Evolutionary conservation across 148 eudicot species (phyloP).

Genomic region (Persicaria tinctoria): DNA sequence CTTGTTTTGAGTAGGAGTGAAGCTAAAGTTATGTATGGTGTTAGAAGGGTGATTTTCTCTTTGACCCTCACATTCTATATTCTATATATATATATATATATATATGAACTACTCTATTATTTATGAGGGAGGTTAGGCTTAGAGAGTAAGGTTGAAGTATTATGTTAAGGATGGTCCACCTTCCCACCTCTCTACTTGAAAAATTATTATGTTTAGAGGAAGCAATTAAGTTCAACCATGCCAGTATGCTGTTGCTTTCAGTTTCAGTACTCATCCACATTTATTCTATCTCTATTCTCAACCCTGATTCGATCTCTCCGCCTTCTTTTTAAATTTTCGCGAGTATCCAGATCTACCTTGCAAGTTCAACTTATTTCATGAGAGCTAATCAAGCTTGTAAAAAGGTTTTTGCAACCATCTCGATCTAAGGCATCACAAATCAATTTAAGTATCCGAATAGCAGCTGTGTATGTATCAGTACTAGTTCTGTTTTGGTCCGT

Average conservation of each 20-base stretch:
- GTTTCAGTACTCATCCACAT: neutral
- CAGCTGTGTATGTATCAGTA: too few species aligned
- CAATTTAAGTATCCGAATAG: too few species aligned
- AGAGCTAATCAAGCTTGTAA: too few species aligned
- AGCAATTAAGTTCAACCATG: neutral
- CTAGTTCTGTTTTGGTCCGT: too few species aligned
- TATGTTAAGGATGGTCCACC: constrained; percentile 9
- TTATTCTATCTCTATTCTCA: neutral
- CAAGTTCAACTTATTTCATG: too few species aligned
- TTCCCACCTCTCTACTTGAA: neutral
- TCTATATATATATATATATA: neutral
- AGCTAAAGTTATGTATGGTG: constrained; percentile 48
- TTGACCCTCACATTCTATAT: neutral
- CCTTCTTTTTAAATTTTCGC: too few species aligned
- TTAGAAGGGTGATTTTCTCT: neutral
- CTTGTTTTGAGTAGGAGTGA: constrained; percentile 67
- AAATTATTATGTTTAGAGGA: neutral
- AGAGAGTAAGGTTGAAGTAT: constrained; percentile 14
- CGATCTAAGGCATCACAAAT: too few species aligned
- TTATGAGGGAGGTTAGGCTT: neutral
- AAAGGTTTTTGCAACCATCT: too few species aligned
- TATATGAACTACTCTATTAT: too few species aligned
- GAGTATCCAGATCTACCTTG: too few species aligned
- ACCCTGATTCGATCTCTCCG: neutral
- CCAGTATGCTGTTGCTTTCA: constrained; percentile 3